Evolutionary conservation across 2,329 filamentous ascomycete species (phyloP), one percentile per base, ranked within the genome.

Genomic region (Talaromyces sp.): DNA sequence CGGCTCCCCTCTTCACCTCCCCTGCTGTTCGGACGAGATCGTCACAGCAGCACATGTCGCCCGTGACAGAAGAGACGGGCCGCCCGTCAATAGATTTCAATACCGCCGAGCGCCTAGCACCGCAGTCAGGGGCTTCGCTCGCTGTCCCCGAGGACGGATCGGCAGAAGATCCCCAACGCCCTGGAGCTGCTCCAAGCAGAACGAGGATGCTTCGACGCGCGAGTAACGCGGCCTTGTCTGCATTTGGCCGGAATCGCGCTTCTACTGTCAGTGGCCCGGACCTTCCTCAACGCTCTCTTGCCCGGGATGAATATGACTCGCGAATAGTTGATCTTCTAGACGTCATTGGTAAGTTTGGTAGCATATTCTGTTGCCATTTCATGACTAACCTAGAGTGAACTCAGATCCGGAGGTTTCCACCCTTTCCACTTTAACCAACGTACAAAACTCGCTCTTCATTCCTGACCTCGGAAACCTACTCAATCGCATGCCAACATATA

Each of bases 381-480:
- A 24, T 26, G 21, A 26, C 19, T 56, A 59, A 58, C 17, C 17
- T 24, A 29, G 21, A 55, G 26, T n/a, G 26, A 43, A 65, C 62
- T 38, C 64, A 92, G 91, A 96, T 68, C 90, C 91, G 49, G 90
- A 96, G 76, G 87, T 96, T 3, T 86, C 90, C 38, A 91, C 91
- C 0, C 78, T 96, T 3, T 91, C 90, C 0, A 93, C 90, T 14
- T 82, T 96, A 10, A 96, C 90, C 50, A 96, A 96, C 68, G 87
- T 96, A 21, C 91, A 96, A 69, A 96, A 96, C 71, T 95, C 91
- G 0, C 84, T 96, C 10, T 96, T 96, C 74, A 79, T 96, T 1
- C 91, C 91, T 0, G 88, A 92, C 65, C 80, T 96, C n/a, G 91
- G 91, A 46, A 79, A 81, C 61, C 86, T 86, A 67, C 67, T 96